These are phyloP conservation scores for Claviceps humidiphila DNA, from an alignment of 2,329 filamentous ascomycete species.

Conservation along the genomic window DNA sequence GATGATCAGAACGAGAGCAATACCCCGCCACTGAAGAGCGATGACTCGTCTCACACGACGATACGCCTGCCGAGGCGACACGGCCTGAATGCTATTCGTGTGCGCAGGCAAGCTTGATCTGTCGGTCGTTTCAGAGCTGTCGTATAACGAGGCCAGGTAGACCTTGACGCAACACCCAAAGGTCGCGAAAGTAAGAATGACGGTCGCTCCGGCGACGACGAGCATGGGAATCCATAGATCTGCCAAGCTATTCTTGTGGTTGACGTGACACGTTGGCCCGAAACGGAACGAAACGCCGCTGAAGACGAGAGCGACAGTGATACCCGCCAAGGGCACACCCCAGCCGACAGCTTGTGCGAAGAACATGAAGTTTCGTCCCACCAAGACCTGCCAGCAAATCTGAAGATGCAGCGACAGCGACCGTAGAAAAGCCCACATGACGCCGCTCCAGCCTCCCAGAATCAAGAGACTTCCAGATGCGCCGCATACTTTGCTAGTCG, in stretches of 20 bases:
- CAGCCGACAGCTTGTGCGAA: constrained; percentile 68
- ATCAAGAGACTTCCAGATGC: constrained; percentile 79
- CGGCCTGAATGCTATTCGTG: constrained; percentile 58
- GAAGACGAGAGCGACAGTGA: constrained; percentile 63
- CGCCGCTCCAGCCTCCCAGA: constrained; percentile 69
- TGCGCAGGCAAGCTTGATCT: constrained; percentile 59
- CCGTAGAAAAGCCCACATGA: constrained; percentile 85
- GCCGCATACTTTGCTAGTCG: constrained; percentile 66
- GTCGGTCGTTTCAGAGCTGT: constrained; percentile 57
- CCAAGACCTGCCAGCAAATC: constrained; percentile 92
- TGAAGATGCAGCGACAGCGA: constrained; percentile 88
- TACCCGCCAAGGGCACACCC: constrained; percentile 65
- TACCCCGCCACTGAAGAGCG: constrained; percentile 86
- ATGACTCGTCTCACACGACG: constrained; percentile 76
- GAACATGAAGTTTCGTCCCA: constrained; percentile 84
- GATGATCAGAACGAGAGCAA: constrained; percentile 80
- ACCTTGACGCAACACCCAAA: constrained; percentile 91
- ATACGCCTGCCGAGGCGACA: constrained; percentile 78
- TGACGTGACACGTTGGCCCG: constrained; percentile 85
- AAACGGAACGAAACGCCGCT: constrained; percentile 94
- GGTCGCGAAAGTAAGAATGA: constrained; percentile 72
- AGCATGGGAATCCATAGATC: constrained; percentile 87
- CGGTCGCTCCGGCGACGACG: constrained; percentile 60
- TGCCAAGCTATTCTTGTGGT: constrained; percentile 69
- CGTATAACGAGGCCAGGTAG: constrained; percentile 71